Evolutionary conservation across 352 stramenopile genomes (phyloP).

Genomic region (Blastocystis sp.): DNA sequence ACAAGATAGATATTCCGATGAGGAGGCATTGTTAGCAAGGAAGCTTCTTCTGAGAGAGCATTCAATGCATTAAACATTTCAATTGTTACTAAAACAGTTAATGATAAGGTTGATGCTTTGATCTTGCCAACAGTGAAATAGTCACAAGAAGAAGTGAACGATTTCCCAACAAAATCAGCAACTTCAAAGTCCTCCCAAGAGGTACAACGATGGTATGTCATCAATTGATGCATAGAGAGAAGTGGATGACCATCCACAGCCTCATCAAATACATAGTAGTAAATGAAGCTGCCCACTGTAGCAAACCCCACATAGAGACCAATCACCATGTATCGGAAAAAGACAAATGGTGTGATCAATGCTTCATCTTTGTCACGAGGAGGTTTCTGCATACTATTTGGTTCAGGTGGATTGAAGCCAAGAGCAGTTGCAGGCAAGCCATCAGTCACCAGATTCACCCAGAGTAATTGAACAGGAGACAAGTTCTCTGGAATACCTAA

Average conservation of each 20-base stretch:
- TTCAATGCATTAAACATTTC: conserved; percentile 91
- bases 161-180: not conserved
- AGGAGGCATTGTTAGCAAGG: conserved; percentile 79
- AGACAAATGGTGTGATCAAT: conserved; percentile 93
- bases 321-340: conserved; percentile 91
- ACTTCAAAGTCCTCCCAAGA: conserved; percentile 15
- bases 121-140: conserved; percentile 85
- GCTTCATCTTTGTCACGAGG: conserved; percentile 87
- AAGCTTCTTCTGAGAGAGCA: conserved; percentile 69
- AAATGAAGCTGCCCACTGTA: conserved; percentile 84
- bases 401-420: conserved; percentile 93
- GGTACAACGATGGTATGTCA: not conserved
- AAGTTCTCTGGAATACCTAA: conserved; percentile 89
- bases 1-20: conserved; percentile 86
- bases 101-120: conserved; percentile 82
- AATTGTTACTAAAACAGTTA: conserved; percentile 84
- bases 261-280: conserved; percentile 78
- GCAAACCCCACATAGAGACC: conserved; percentile 79
- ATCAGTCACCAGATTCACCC: conserved; percentile 99
- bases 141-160: conserved; percentile 65
- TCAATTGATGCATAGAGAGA: not conserved
- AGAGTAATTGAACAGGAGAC: conserved; percentile 94
- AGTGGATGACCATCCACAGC: conserved; percentile 22
- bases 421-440: conserved; percentile 92
- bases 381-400: conserved; percentile 89